A percentile compares a stretch with the other conserved stretches of the same genome.
These are phyloP conservation scores for Coffea humblotiana DNA, from an alignment of 305 asterid species.

Conservation along the genomic window DNA sequence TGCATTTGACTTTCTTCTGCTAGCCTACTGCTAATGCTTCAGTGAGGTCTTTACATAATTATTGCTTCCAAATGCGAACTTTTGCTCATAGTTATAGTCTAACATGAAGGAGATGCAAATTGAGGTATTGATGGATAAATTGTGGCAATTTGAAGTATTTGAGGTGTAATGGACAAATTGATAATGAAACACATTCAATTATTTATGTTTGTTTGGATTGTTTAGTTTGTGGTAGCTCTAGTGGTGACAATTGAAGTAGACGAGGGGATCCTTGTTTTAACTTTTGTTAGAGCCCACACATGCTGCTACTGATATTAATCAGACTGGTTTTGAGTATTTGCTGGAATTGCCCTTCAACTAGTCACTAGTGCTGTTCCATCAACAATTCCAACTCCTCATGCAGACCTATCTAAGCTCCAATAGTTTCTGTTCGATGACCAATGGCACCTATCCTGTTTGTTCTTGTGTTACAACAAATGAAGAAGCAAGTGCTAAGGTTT, in stretches of 20 bases:
- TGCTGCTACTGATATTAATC: conserved; percentile 36
- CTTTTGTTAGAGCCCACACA: conserved; percentile 39
- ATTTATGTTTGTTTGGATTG: neutral
- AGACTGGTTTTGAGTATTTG: conserved; percentile 42
- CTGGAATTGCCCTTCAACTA: conserved; percentile 39
- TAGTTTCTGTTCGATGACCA: conserved; percentile 47
- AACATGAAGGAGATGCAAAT: too few relatives aligned
- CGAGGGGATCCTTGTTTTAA: conserved; percentile 39
- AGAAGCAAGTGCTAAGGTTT: conserved; percentile 44
- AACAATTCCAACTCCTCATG: conserved; percentile 23
- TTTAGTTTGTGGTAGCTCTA: neutral
- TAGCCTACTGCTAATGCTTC: too few relatives aligned
- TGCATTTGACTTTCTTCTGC: too few relatives aligned
- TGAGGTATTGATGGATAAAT: too few relatives aligned
- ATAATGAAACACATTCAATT: neutral
- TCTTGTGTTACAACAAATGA: conserved; percentile 53
- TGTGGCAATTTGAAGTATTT: too few relatives aligned
- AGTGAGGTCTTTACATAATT: too few relatives aligned
- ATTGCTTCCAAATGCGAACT: too few relatives aligned
- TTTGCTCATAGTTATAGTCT: too few relatives aligned
- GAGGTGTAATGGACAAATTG: too few relatives aligned
- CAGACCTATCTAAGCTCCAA: conserved; percentile 54
- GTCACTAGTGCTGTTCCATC: conserved; percentile 35
- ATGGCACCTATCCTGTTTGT: conserved; percentile 61
- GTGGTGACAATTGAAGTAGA: conserved; percentile 47